Percentiles rank a stretch among this genome's conserved stretches.
Conservation (phyloP, 1,139 yeast genomes). For the Blastobotrys persicus region DNA sequence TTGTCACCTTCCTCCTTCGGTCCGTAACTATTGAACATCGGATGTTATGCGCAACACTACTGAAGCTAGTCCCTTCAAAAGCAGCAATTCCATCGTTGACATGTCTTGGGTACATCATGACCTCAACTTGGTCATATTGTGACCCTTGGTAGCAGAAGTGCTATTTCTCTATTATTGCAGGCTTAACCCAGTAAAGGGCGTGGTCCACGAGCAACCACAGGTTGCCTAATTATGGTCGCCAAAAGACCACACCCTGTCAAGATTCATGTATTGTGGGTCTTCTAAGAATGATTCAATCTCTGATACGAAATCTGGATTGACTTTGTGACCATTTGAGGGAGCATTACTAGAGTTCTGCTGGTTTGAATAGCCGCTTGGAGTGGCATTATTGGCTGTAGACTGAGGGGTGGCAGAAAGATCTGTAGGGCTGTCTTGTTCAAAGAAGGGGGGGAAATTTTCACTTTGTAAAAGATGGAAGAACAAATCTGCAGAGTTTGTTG, state of each 20-base stretch:
- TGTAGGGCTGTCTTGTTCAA: conserved; percentile 6
- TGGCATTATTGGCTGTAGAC: neutral
- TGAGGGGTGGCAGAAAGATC: conserved; percentile 4
- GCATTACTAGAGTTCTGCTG: neutral
- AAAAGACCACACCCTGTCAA: conserved; percentile 11
- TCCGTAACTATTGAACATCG: too few relatives aligned
- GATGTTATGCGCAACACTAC: too few relatives aligned
- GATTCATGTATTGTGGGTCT: conserved; percentile 9
- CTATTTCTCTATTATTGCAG: too few relatives aligned
- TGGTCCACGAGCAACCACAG: too few relatives aligned
- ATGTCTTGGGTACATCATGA: too few relatives aligned
- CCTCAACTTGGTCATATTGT: too few relatives aligned
- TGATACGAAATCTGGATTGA: conserved; percentile 2
- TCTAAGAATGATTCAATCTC: conserved; percentile 7
- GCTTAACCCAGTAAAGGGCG: too few relatives aligned
- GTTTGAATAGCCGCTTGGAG: neutral
- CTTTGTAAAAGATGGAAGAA: conserved; percentile 4
- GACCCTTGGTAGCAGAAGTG: too few relatives aligned
- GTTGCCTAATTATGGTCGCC: too few relatives aligned
- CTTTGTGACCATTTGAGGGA: neutral
- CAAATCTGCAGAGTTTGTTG: conserved; percentile 5
- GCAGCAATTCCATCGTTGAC: too few relatives aligned
- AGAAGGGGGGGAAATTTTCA: conserved; percentile 4
- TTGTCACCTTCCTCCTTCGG: too few relatives aligned
- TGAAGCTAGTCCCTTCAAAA: too few relatives aligned